A percentile compares a stretch with the other conserved stretches of the same genome.
phyloP scores from a whole-genome alignment of 495 filamentous ascomycete genomes.

The Neurospora hispaniola region DNA sequence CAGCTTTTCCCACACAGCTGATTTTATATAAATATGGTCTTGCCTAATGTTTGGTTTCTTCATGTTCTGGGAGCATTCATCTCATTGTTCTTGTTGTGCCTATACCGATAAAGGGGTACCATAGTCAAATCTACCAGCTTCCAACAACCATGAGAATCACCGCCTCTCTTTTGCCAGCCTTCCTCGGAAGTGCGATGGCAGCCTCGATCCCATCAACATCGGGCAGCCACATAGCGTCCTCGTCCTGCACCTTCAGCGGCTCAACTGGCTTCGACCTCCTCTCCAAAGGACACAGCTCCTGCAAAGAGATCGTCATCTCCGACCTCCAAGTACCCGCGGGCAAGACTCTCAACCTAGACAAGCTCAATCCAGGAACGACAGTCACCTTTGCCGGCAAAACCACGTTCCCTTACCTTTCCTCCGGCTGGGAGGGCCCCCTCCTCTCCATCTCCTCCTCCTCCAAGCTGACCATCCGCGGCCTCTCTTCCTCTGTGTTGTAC shows the following conservation, averaged over 20 bases:
- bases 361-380: neutral
- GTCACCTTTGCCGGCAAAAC: slow-evolving; percentile 41
- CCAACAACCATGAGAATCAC: neutral
- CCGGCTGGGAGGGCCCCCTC: slow-evolving; percentile 41
- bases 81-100: neutral
- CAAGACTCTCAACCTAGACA: slow-evolving; percentile 1
- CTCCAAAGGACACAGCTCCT: neutral
- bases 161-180: neutral
- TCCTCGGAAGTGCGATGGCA: neutral
- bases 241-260: slow-evolving; percentile 1
- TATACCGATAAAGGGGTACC: neutral
- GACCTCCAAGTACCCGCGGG: slow-evolving; percentile 1
- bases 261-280: slow-evolving; percentile 1
- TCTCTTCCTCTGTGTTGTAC: slow-evolving; percentile 32
- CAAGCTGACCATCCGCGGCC: slow-evolving; percentile 36
- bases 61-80: neutral
- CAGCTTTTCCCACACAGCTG: neutral
- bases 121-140: neutral
- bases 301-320: slow-evolving; percentile 6
- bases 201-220: neutral
- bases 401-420: slow-evolving; percentile 30
- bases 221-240: neutral
- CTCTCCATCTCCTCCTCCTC: slow-evolving; percentile 35
- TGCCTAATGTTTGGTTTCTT: neutral
- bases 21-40: neutral